Evolutionary conservation across 306 rosid genomes (phyloP), one percentile per base, ranked within the genome.

Genomic region (Gastrolobium villosum): DNA sequence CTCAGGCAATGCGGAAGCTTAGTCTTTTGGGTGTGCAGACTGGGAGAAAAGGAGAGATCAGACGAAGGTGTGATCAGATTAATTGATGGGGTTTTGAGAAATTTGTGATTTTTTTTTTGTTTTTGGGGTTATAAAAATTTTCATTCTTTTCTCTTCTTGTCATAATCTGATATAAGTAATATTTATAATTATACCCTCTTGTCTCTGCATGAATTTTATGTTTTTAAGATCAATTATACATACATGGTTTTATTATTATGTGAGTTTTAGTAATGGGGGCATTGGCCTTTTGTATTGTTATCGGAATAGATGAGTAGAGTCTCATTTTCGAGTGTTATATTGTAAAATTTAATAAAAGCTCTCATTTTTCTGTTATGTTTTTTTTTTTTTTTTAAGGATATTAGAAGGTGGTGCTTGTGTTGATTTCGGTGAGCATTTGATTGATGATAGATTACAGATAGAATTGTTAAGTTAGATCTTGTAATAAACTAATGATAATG

Each of bases 11-110:
- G 93, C 89, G 85, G 90, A 94, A 94, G 89, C 85, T 94, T 10
- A 84, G 98, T 55, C 66, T 85, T 13, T 70, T 86, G 52, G 86
- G 88, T 1, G 86, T 94, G 8, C 48, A 85, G 35, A 90, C 96
- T 0, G 97, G 97, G 15, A 79, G 86, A 59, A 79, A 26, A 20
- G 98, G 98, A 20, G 97, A 94, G 87, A 92, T 94, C 79, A 85
- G 98, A 52, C 92, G 87, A 62, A 84, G 97, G 72, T 94, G 98
- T 67, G 98, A 94, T 78, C 90, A 83, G 61, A 61, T 92, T 63
- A 94, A 94, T 80, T 94, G 65, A 82, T 62, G 39, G 1, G 6
- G 65, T 76, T 4, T n/a, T 49, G 1, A 20, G 26, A 2, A 8
- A 28, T 7, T 7, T 70, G 6, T 2, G 37, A 6, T 15, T 15